Evolutionary conservation across 768 basidiomycete species (phyloP).

Genomic region (Mycena leptocephala): DNA sequence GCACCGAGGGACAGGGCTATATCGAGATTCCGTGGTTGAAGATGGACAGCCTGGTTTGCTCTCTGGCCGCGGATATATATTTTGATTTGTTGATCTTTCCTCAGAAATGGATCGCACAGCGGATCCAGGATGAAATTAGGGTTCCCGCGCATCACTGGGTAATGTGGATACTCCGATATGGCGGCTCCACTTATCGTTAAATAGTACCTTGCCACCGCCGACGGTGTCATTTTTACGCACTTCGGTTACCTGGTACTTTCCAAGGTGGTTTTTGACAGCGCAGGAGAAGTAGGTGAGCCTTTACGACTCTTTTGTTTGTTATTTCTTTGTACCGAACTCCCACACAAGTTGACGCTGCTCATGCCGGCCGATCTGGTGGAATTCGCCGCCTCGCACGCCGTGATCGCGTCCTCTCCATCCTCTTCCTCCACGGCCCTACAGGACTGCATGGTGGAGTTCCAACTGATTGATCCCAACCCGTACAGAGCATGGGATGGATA

Average conservation of each 20-base stretch:
- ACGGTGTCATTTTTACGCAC: slow-evolving; percentile 23
- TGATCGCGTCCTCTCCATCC: background rate
- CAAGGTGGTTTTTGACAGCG: no score
- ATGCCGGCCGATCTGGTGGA: slow-evolving; percentile 17
- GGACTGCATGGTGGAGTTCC: slow-evolving; percentile 19
- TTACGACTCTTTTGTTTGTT: no score
- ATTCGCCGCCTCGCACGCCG: slow-evolving; percentile 17
- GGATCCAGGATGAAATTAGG: slow-evolving; percentile 22
- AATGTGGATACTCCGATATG: background rate
- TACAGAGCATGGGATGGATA: slow-evolving; percentile 5
- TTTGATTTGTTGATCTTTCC: background rate
- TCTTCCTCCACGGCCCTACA: background rate
- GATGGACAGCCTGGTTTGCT: slow-evolving; percentile 24
- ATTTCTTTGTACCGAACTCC: no score
- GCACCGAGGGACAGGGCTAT: background rate
- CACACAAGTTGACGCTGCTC: slow-evolving; percentile 26
- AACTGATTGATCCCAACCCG: slow-evolving; percentile 2
- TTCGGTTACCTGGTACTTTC: no score
- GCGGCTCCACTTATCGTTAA: background rate
- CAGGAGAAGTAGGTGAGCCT: slow-evolving; percentile 23
- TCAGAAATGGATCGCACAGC: slow-evolving; percentile 31
- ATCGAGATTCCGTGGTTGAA: slow-evolving; percentile 22
- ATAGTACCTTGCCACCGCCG: slow-evolving; percentile 21
- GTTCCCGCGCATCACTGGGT: slow-evolving; percentile 26
- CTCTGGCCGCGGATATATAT: background rate